Base-by-base conservation (phyloP, 768 basidiomycete species). In the Trametes punicea region DNA sequence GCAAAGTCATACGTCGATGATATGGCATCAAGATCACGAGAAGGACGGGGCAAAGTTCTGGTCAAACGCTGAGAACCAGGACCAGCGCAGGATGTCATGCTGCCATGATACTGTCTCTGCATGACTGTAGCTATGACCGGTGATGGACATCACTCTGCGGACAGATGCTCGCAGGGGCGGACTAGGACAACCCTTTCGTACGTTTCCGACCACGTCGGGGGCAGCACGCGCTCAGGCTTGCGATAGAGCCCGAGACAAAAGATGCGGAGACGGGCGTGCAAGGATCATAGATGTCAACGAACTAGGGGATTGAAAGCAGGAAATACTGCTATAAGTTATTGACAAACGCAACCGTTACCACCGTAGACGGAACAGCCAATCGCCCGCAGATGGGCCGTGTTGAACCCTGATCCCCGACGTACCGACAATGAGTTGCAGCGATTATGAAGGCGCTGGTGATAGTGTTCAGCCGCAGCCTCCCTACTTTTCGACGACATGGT, bases 81-180 rank as follows among this genome's bases (percentile, higher is more conserved):
- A 33, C 46, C 39, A 34, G 34, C 18, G 46, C 20, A 34, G 38
- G 21, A 29, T 23, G 38, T 26, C n/a, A 36, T 36, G 36, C 30
- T 36, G 39, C 13, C 26, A 29, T 29, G 42, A 20, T n/a, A n/a
- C n/a, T n/a, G n/a, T n/a, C n/a, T n/a, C n/a, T n/a, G n/a, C n/a
- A 20, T 38, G 39, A 48, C 51, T 58, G 57, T 59, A 49, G 57
- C 41, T 30, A 59, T 52, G 57, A 44, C 5, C 25, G 13, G 23
- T 54, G 57, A 59, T 59, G 46, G 33, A 13, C 40, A 59, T 59
- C 57, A 59, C 26, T 33, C 51, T 47, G 52, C 57, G 46, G 57
- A 53, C 26, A 59, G 51, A 44, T 54, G 38, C 29, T 15, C 27
- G n/a, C 49, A 13, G 46, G 6, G 29, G 46, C 47, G 38, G 51